Evolutionary conservation across 2,329 filamentous ascomycete genomes (phyloP), one percentile per base, ranked within the genome.

Genomic region (Alternaria sp.): DNA sequence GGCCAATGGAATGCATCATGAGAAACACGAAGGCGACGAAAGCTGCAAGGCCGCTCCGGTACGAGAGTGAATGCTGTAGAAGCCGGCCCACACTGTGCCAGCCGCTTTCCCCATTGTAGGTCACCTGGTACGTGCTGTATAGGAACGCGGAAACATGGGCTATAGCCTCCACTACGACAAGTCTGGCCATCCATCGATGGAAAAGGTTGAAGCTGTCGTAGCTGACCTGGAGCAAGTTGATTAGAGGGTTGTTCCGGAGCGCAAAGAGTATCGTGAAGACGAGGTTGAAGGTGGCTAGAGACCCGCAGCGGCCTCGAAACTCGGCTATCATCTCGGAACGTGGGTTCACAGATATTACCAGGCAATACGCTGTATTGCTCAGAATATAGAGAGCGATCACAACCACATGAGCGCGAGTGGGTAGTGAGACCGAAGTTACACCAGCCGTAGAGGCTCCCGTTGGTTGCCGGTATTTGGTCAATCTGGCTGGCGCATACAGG

Each of bases 121-220:
- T 43, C 81, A 81, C 73, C 60, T 45, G 79, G 20, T 70, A 75
- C 46, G 81, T 79, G 61, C 76, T 78, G 53, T 75, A 74, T 66
- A 86, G 83, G 77, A 84, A 92, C 33, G 89, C 85, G 15, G 87
- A 73, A 2, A 87, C 87, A 78, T 94, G 91, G 30, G 85, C 82
- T 14, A 92, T 67, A 15, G 87, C 83, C 76, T 94, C 89, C 8
- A 92, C 78, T 8, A 90, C 85, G 45, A 91, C 90, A 58, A 93
- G 90, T 55, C 91, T 87, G 63, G 91, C 91, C 54, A 91, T 85
- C 91, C 91, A 93, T 65, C 91, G 87, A 79, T 94, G 91, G 62
- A 93, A 83, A 57, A 93, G 81, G 80, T 93, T 94, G 83, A 91
- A 93, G 0, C 90, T 92, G 77, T 94, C 90, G 77, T 93, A 93